Base-by-base conservation (phyloP, 148 eudicot genomes). In the Dysphania ambrosioides region DNA sequence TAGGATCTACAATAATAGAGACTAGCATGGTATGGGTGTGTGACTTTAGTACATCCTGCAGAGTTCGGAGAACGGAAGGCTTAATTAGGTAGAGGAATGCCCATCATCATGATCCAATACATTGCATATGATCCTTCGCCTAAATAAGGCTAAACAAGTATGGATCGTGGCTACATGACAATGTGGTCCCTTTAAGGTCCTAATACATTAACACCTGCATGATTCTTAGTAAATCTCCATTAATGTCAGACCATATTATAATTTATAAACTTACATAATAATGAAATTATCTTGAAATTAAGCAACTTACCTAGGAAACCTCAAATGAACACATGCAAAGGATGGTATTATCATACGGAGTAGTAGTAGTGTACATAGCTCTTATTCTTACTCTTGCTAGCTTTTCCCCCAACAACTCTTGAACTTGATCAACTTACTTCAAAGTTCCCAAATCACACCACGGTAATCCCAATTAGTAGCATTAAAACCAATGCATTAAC, bases 291-390 rank as follows among this genome's bases (percentile, higher is more conserved):
- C 32, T 11, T 24, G 38, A 53, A 38, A 18, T 32, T 8, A 16
- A 60, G 32, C 44, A 63, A 18, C 16, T 34, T 38, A 24, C 31
- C 68, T 73, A 42, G 76, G 34, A 35, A 73, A 24, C 29, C 38
- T 41, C 41, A 27, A 60, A 21, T n/a, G 15, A 26, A 73, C 76
- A 73, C 59, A 61, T 61, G 69, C 67, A 60, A 60, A 16, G 65
- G 53, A 12, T 31, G 11, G 32, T 8, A n/a, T n/a, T n/a, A n/a
- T n/a, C n/a, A n/a, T n/a, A n/a, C n/a, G n/a, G n/a, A n/a, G n/a
- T n/a, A n/a, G n/a, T n/a, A n/a, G n/a, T n/a, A n/a, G n/a, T n/a
- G n/a, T n/a, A n/a, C n/a, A n/a, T 47, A 47, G 53, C 68, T 41
- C 26, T 12, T 16, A 58, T 34, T 58, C 32, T 8, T 41, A 30